These are phyloP conservation scores for Boletellus sp. DNA, from an alignment of 1,284 basidiomycete genomes.

Conservation along the genomic window DNA sequence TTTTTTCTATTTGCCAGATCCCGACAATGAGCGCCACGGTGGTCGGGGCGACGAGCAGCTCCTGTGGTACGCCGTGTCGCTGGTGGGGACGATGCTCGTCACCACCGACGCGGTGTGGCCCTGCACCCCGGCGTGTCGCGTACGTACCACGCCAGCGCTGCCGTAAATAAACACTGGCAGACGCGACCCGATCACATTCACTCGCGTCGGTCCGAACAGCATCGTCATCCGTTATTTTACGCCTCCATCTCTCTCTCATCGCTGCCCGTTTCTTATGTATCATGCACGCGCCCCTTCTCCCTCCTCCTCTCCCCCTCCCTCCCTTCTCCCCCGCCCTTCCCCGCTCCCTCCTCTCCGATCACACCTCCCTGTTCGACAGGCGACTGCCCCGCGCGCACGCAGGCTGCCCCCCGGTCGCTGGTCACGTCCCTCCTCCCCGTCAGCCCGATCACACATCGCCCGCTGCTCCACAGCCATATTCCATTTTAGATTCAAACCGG, in stretches of 20 bases:
- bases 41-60: not conserved
- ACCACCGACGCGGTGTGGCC: not conserved
- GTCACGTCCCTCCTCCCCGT: not conserved
- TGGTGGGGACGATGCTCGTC: not conserved
- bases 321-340: constrained; percentile 1
- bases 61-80: too few species aligned
- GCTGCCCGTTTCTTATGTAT: not conserved
- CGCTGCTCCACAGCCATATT: constrained; percentile 2
- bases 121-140: constrained; percentile 1
- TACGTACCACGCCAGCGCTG: constrained; percentile 23
- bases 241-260: constrained; percentile 6
- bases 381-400: not conserved
- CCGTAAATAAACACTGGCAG: constrained; percentile 31
- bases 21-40: not conserved
- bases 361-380: constrained; percentile 5
- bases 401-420: not conserved
- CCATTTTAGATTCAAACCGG: constrained; percentile 16
- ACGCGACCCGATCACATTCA: constrained; percentile 26
- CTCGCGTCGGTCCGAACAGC: constrained; percentile 22
- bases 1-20: not conserved
- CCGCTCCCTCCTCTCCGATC: constrained; percentile 9
- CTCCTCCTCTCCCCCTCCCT: constrained; percentile 1
- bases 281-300: constrained; percentile 28
- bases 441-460: not conserved
- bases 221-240: constrained; percentile 11